Conservation (phyloP, 257 asterid genomes). For the Scutellaria baicalensis region DNA sequence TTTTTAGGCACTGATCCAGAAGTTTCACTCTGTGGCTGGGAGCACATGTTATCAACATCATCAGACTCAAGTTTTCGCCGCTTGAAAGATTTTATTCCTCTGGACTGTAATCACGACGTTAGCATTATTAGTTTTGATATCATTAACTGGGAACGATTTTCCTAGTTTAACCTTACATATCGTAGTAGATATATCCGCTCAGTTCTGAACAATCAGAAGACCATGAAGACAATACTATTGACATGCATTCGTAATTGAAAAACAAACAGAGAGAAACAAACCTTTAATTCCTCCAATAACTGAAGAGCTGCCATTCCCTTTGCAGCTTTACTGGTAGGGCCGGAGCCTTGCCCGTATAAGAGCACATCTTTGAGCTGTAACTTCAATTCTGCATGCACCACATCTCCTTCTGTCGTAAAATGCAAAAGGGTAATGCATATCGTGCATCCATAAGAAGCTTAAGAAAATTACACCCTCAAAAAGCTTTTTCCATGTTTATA, state of each 20-base stretch:
- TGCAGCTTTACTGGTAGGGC: constrained; percentile 56
- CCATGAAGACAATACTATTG: neutral
- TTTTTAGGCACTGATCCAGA: constrained; percentile 29
- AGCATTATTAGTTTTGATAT: too few relatives aligned
- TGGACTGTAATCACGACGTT: constrained; percentile 34
- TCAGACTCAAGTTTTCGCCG: constrained; percentile 28
- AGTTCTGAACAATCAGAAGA: neutral
- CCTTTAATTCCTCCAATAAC: constrained; percentile 76
- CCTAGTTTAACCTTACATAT: too few relatives aligned
- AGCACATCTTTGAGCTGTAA: constrained; percentile 62
- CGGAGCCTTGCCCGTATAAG: constrained; percentile 53
- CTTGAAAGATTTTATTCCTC: constrained; percentile 57
- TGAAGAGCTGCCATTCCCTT: constrained; percentile 77
- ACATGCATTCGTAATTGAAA: too few relatives aligned
- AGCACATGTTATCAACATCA: constrained; percentile 3
- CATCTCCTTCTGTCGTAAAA: constrained; percentile 34
- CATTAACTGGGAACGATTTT: too few relatives aligned
- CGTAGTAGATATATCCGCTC: too few relatives aligned
- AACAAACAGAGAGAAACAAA: constrained; percentile 31
- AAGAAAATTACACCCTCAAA: too few relatives aligned
- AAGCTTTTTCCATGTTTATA: too few relatives aligned
- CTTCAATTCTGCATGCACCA: constrained; percentile 46
- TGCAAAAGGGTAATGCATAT: neutral
- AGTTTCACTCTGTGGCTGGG: constrained; percentile 10
- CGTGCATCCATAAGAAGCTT: too few relatives aligned